Conservation (phyloP, 2,329 filamentous ascomycete genomes). For the Neophaeococcomyces mojaviensis region DNA sequence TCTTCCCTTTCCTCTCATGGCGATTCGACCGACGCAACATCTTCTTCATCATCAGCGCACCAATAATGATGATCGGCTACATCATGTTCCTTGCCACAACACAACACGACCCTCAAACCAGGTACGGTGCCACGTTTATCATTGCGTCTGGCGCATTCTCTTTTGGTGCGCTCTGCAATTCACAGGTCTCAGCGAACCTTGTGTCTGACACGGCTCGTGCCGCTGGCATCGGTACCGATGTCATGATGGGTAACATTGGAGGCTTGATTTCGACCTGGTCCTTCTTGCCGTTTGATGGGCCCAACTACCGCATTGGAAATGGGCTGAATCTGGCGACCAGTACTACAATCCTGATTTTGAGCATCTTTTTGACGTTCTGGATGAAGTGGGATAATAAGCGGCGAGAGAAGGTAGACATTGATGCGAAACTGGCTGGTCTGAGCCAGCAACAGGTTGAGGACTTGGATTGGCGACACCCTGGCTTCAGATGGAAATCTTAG, state of each 20-base stretch:
- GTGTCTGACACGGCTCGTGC: slow-evolving; percentile 63
- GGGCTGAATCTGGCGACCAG: slow-evolving; percentile 60
- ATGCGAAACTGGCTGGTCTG: slow-evolving; percentile 49
- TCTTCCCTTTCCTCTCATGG: slow-evolving; percentile 54
- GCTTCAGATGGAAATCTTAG: slow-evolving; percentile 51
- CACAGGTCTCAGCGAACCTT: slow-evolving; percentile 62
- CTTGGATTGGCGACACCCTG: slow-evolving; percentile 60
- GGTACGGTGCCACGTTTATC: slow-evolving; percentile 65
- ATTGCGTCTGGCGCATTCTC: slow-evolving; percentile 58
- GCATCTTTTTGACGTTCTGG: slow-evolving; percentile 48
- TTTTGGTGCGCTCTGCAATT: slow-evolving; percentile 58
- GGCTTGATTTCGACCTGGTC: slow-evolving; percentile 60
- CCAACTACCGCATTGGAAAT: slow-evolving; percentile 63
- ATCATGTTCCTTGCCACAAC: slow-evolving; percentile 59
- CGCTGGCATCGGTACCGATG: slow-evolving; percentile 57
- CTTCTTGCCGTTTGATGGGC: slow-evolving; percentile 56
- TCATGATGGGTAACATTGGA: slow-evolving; percentile 69
- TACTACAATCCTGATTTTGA: slow-evolving; percentile 47
- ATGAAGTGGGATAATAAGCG: slow-evolving; percentile 57
- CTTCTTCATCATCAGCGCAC: slow-evolving; percentile 51
- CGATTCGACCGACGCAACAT: slow-evolving; percentile 47
- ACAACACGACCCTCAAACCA: slow-evolving; percentile 43
- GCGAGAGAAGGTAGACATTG: slow-evolving; percentile 48
- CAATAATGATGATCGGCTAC: slow-evolving; percentile 60
- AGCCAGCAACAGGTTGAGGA: slow-evolving; percentile 48